Evolutionary conservation across 371 early-diverging fungal species (phyloP), one percentile per base, ranked within the genome.

Genomic region (Mortierella sp.): DNA sequence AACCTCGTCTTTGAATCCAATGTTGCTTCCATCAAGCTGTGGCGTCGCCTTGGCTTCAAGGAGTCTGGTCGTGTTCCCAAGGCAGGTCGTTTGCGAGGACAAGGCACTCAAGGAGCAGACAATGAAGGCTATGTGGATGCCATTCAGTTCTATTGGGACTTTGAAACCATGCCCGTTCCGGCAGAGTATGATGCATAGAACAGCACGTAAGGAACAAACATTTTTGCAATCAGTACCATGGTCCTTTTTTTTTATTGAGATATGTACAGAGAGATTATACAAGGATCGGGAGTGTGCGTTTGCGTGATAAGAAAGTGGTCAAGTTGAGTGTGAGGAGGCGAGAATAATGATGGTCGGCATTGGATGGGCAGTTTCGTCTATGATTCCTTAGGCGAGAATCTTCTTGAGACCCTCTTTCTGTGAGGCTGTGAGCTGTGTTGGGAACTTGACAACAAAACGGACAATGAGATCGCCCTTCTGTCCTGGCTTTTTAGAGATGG

Each of bases 391-490:
- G 40, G 60, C 60, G 19, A 88, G 67, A 16, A 80, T 76, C 66
- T 81, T 82, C 62, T 81, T 82, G 73, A 89, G 69, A 34, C 72
- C 81, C 43, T 84, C 86, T 80, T 96, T 95, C 80, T 95, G 94
- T 1, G 78, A 68, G 9, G 84, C 71, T 0, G 90, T 85, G 55
- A 96, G 84, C n/a, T 73, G 60, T 7, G 78, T 62, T 12, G 98
- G 98, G 83, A 96, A 96, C 53, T 89, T 83, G 58, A 98, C 91
- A 22, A 87, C 84, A 59, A 89, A 88, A 27, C 83, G 84, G 28
- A 97, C 88, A 29, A 95, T 70, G 60, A 98, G 83, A 66, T 96
- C 93, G 27, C 98, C 98, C 60, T 91, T 93, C 64, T 80, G 81
- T 5, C 93, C 94, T 3, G 94, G 92, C 51, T 85, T 82, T 81